These are phyloP conservation scores for Suillus occidentalis DNA, from an alignment of 768 basidiomycete species.

Conservation along the genomic window DNA sequence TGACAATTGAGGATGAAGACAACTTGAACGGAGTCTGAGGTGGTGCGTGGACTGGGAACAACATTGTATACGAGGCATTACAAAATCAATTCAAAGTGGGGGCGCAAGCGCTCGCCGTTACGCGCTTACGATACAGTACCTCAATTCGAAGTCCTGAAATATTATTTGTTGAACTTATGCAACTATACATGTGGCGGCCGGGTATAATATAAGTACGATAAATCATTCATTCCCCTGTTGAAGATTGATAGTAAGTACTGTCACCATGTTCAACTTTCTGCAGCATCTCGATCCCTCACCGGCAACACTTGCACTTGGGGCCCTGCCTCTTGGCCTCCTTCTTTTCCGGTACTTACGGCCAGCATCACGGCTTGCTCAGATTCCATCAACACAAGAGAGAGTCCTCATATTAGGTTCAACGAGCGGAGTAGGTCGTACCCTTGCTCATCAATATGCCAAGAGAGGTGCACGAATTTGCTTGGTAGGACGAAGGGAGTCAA, in stretches of 20 bases:
- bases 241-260: background rate
- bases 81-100: too few species aligned
- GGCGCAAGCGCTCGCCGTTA: too few species aligned
- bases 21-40: too few species aligned
- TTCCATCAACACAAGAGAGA: constrained; percentile 56
- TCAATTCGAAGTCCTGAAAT: too few species aligned
- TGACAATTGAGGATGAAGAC: too few species aligned
- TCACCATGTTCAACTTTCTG: background rate
- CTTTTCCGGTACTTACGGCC: constrained; percentile 19
- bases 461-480: constrained; percentile 78
- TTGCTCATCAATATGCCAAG: constrained; percentile 69
- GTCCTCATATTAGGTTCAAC: constrained; percentile 84
- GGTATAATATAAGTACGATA: too few species aligned
- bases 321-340: constrained; percentile 16
- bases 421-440: constrained; percentile 73
- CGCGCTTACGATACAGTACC: too few species aligned
- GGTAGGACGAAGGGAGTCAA: constrained; percentile 61
- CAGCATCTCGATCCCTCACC: constrained; percentile 7
- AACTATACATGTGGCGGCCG: too few species aligned
- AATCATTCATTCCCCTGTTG: background rate
- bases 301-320: constrained; percentile 11
- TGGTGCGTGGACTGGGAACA: too few species aligned
- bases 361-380: constrained; percentile 32
- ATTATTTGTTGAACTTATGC: too few species aligned
- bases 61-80: too few species aligned